Percentiles rank a stretch among this genome's conserved stretches.
phyloP scores from a whole-genome alignment of 2,329 filamentous ascomycete species.

The Claviceps pazoutovae region DNA sequence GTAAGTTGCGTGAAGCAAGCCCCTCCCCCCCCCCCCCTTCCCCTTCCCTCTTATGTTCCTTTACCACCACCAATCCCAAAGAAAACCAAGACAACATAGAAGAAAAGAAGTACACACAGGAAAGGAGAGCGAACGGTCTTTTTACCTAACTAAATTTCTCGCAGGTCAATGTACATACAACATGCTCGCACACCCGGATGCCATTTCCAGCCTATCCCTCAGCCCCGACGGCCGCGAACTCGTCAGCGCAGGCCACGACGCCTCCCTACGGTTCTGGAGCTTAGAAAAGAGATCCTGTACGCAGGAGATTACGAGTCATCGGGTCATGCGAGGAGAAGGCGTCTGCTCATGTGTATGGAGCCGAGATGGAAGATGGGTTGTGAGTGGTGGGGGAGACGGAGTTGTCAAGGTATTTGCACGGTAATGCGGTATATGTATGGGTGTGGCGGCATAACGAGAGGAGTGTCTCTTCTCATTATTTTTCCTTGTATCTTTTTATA shows the following conservation, averaged over 20 bases:
- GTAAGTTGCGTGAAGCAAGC: constrained; percentile 41
- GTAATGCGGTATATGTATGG: constrained; percentile 15
- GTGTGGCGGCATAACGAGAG: background rate
- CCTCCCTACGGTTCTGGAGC: constrained; percentile 91
- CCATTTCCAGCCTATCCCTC: constrained; percentile 81
- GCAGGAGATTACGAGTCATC: constrained; percentile 86
- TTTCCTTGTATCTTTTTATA: too few relatives aligned
- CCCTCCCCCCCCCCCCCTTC: too few relatives aligned
- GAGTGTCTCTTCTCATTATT: background rate
- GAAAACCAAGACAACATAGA: background rate
- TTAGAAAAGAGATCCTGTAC: constrained; percentile 90
- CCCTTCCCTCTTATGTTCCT: too few relatives aligned
- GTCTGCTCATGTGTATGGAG: constrained; percentile 94
- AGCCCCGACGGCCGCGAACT: constrained; percentile 89
- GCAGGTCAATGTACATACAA: constrained; percentile 98
- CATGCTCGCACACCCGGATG: constrained; percentile 90
- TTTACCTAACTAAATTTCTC: too few relatives aligned
- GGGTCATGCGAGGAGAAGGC: constrained; percentile 90
- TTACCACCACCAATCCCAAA: background rate
- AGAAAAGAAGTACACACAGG: background rate
- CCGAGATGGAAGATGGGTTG: constrained; percentile 85
- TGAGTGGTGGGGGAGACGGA: constrained; percentile 87
- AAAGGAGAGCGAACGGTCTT: background rate
- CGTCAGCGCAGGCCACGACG: constrained; percentile 91
- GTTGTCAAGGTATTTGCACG: constrained; percentile 82